A percentile compares a stretch with the other conserved stretches of the same genome.
Conservation (phyloP, 129 eudicot species). For the Cynara cardunculus region DNA sequence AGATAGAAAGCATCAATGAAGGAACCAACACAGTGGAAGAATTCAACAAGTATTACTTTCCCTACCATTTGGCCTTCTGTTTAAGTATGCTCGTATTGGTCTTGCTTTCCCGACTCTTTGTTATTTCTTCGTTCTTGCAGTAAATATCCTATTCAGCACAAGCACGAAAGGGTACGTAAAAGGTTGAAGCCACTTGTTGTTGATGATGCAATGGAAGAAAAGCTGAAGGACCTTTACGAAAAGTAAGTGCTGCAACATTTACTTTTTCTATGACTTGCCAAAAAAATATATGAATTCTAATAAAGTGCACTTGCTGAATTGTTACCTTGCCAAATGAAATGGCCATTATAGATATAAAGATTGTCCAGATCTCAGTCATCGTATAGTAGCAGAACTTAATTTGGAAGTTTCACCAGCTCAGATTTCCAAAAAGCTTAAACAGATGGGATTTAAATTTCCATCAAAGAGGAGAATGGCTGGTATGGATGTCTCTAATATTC, state of each 20-base stretch:
- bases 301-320: slow-evolving; percentile 11
- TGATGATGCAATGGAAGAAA: slow-evolving; percentile 47
- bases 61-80: background rate
- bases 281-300: background rate
- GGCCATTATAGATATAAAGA: slow-evolving; percentile 58
- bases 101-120: background rate
- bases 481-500: slow-evolving; percentile 18
- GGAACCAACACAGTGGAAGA: slow-evolving; percentile 24
- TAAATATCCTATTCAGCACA: slow-evolving; percentile 32
- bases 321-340: slow-evolving; percentile 12
- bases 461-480: slow-evolving; percentile 37
- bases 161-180: slow-evolving; percentile 33
- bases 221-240: slow-evolving; percentile 62
- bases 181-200: slow-evolving; percentile 52
- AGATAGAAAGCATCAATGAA: slow-evolving; percentile 32
- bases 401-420: slow-evolving; percentile 52
- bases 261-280: background rate
- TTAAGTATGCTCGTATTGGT: slow-evolving; percentile 8
- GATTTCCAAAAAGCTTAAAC: slow-evolving; percentile 57
- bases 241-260: slow-evolving; percentile 41
- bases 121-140: slow-evolving; percentile 45
- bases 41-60: slow-evolving; percentile 32
- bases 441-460: slow-evolving; percentile 56
- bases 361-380: slow-evolving; percentile 46
- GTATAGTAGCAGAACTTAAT: slow-evolving; percentile 63